These are phyloP conservation scores for Zymoseptoria ardabiliae DNA, from an alignment of 2,329 filamentous ascomycete species.

Conservation along the genomic window DNA sequence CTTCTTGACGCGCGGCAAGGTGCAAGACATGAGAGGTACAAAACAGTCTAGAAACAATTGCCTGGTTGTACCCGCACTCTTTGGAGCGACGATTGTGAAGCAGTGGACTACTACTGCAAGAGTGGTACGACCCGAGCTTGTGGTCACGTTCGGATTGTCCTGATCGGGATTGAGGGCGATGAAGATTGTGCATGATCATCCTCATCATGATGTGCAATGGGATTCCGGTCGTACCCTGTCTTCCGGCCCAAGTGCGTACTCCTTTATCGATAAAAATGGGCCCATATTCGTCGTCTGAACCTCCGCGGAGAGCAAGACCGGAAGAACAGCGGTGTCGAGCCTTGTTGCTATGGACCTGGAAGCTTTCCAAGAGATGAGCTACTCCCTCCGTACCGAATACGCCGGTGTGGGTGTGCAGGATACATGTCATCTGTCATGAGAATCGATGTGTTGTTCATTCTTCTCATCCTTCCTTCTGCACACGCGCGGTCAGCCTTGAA, in stretches of 20 bases:
- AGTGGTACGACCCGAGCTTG: no score
- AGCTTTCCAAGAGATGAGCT: neutral
- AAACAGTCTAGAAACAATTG: neutral
- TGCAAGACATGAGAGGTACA: neutral
- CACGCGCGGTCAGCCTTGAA: neutral
- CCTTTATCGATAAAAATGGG: neutral
- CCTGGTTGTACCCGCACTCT: neutral
- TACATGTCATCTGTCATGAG: neutral
- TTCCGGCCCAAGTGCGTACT: neutral
- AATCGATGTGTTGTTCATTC: neutral
- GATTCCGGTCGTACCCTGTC: neutral
- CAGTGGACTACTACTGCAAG: neutral
- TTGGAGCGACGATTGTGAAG: neutral
- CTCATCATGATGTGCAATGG: neutral
- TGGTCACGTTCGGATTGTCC: neutral
- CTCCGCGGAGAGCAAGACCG: neutral
- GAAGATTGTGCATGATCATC: neutral
- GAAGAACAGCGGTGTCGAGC: neutral
- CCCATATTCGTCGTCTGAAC: neutral
- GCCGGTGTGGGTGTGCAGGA: neutral
- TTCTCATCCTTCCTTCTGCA: neutral
- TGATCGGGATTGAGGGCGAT: no score
- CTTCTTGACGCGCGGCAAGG: neutral
- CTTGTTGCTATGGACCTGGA: neutral
- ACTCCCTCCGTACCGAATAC: neutral